phyloP scores from a whole-genome alignment of 345 rosid genomes.

The Eucalyptus microcorys region DNA sequence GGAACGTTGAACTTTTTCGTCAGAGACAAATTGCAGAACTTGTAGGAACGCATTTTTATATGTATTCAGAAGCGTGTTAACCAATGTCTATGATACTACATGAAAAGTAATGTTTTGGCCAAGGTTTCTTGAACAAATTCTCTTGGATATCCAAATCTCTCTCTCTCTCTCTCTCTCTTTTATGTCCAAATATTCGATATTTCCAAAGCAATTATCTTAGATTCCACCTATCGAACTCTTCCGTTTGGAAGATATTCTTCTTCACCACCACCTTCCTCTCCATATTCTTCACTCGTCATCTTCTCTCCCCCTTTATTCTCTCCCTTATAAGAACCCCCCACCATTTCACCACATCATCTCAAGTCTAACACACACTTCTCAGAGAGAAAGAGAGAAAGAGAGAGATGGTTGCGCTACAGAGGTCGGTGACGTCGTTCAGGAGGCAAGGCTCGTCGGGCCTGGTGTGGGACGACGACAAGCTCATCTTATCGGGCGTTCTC shows the following conservation, averaged over 20 bases:
- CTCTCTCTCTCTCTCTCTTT: not conserved
- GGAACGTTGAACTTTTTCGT: not conserved
- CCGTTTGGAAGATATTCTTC: not conserved
- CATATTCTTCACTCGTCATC: not conserved
- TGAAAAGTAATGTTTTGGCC: not conserved
- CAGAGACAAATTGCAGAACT: not conserved
- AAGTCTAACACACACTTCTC: not conserved
- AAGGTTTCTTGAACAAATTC: not conserved
- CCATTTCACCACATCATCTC: not conserved
- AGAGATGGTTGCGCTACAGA: conserved; percentile 27
- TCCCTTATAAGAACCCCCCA: not conserved
- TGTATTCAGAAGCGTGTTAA: not conserved
- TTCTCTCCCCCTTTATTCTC: not conserved
- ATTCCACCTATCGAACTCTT: not conserved
- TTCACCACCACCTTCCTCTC: not conserved
- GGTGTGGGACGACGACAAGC: conserved; percentile 53
- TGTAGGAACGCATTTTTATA: not conserved
- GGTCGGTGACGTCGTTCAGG: conserved; percentile 70
- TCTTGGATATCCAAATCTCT: not conserved
- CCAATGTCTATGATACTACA: not conserved
- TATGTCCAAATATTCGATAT: not conserved
- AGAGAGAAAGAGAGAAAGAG: not conserved
- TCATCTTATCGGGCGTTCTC: conserved; percentile 24
- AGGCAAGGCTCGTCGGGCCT: conserved; percentile 87
- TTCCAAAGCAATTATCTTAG: not conserved